Conservation (phyloP, 306 rosid species). For the Castanospermum australe region DNA sequence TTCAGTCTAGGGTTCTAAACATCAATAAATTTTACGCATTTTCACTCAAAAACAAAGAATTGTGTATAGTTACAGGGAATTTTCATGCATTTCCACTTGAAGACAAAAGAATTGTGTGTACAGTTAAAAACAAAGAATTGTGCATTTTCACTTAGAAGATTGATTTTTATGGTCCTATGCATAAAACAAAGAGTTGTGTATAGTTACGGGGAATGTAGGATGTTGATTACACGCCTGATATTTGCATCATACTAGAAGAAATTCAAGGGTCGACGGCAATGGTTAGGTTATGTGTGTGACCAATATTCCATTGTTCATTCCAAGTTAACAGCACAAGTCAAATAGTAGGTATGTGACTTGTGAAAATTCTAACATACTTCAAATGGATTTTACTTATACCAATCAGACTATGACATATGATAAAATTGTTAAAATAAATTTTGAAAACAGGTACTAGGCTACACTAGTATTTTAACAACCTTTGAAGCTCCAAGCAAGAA, state of each 20-base stretch:
- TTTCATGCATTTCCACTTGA: too few relatives aligned
- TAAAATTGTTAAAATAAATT: too few relatives aligned
- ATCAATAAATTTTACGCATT: background rate
- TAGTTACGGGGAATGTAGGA: background rate
- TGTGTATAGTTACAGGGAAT: background rate
- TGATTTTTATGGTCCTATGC: background rate
- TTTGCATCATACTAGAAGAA: background rate
- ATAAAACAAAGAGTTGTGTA: background rate
- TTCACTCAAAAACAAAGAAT: background rate
- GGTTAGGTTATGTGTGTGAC: background rate
- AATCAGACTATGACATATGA: too few relatives aligned
- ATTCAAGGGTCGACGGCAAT: background rate
- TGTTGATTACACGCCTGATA: background rate
- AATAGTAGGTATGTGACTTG: background rate
- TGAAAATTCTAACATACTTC: background rate
- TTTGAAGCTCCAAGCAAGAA: background rate
- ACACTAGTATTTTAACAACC: background rate
- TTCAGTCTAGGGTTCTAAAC: background rate
- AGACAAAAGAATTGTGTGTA: too few relatives aligned
- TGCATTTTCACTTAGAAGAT: too few relatives aligned
- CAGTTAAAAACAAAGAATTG: too few relatives aligned
- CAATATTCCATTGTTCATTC: background rate
- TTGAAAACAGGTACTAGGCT: background rate
- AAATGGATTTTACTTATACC: too few relatives aligned
- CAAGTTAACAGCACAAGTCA: slow-evolving; percentile 1